phyloP scores from a whole-genome alignment of 768 basidiomycete genomes.

The Lentinula raphanica region DNA sequence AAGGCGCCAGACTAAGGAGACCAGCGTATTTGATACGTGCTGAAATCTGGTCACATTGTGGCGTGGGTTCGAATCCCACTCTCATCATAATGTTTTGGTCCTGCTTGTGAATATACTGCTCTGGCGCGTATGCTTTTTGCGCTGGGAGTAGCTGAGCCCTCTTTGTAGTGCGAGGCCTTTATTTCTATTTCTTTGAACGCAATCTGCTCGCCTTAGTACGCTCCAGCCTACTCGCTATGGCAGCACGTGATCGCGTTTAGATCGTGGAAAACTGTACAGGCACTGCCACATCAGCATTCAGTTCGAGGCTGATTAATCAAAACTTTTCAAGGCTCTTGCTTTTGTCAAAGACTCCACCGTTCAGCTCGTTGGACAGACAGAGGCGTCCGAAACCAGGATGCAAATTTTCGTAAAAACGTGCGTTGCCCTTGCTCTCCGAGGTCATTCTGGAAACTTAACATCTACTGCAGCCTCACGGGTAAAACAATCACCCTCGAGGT shows the following conservation, averaged over 20 bases:
- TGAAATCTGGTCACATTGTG: constrained; percentile 15
- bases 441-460: no score
- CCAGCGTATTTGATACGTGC: background rate
- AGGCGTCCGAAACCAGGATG: constrained; percentile 69
- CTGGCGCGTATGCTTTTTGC: no score
- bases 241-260: background rate
- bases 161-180: no score
- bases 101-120: no score
- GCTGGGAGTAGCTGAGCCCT: no score
- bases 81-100: constrained; percentile 27
- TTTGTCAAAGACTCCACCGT: constrained; percentile 94
- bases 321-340: constrained; percentile 48
- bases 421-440: constrained; percentile 27
- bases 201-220: no score
- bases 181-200: no score
- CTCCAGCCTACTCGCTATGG: no score
- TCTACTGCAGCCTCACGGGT: constrained; percentile 79
- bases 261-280: background rate
- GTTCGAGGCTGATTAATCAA: background rate
- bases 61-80: constrained; percentile 61
- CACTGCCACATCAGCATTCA: background rate
- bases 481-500: constrained; percentile 99
- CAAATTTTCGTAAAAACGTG: constrained; percentile 99
- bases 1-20: constrained; percentile 44
- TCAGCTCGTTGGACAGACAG: constrained; percentile 87